Base-by-base conservation (phyloP, 108 stramenopile genomes). In the Cyclostephanos invisitatus region DNA sequence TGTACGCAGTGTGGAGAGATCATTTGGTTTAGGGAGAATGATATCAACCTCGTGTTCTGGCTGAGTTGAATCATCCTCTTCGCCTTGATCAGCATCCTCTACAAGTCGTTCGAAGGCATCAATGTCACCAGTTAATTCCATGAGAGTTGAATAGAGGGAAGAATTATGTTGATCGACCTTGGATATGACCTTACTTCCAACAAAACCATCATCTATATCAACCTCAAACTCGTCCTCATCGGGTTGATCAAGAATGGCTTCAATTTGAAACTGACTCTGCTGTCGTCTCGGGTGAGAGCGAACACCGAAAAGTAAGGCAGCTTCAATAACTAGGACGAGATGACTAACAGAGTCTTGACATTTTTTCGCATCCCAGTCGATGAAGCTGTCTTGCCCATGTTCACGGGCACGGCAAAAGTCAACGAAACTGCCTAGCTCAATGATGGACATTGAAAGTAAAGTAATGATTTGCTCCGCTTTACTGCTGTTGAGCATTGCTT, bases 101-200 rank as follows among this genome's bases (percentile, higher is more conserved):
- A 55, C 47, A 21, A 51, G 42, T 50, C 73, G 69, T 64, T 92
- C 89, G 71, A 92, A 94, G 20, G 82, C 68, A 56, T 89, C 89
- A 66, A 92, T 78, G 38, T 92, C 86, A 35, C 85, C 86, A 17
- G 93, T 90, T 62, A 94, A 67, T 54, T 94, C 91, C 89, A 94
- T 92, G 28, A 94, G 70, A 8, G 87, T 64, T 21, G 83, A 77
- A 7, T 84, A 74, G 32, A 94, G 61, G 47, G 86, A 82, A 10
- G 64, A 35, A 36, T 78, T 72, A 5, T 78, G 59, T 42, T 82
- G 72, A 12, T 54, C 5, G 47, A 40, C 44, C 7, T 46, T 27
- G 37, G 50, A 27, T 21, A 46, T 18, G 10, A 48, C 42, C 62
- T 50, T 67, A 6, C 25, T 48, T 62, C 67, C 77, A 27, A 62